Evolutionary conservation across 164 flowering plant genomes (phyloP), one percentile per base, ranked within the genome.

Genomic region (Malania oleifera): DNA sequence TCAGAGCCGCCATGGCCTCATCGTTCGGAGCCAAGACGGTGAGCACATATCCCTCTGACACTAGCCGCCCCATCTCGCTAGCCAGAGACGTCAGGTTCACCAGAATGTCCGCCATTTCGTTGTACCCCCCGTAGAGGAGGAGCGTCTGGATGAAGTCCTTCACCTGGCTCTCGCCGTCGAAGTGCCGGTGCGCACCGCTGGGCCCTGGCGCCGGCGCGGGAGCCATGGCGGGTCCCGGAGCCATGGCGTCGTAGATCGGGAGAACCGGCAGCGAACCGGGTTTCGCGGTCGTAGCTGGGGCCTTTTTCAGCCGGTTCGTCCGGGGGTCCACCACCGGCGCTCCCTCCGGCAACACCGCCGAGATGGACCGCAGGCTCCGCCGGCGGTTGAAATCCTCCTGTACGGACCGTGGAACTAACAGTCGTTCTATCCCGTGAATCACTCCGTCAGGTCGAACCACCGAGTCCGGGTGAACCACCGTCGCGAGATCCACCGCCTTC

Each of bases 121-220:
- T 76, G 77, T 82, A 82, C 8, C 83, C 86, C 1, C 86, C 86
- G 65, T 79, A 82, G n/a, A 72, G 83, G n/a, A 82, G 54, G 8
- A 79, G 67, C 0, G 83, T 75, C 2, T 73, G 65, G 45, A 82
- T 82, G 71, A 82, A 82, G 56, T 79, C 83, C 56, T 78, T 78
- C 23, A 80, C 85, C 66, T 74, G 75, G 2, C 52, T 27, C 64
- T 72, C 77, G 0, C 86, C 86, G 72, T 82, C 67, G 67, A 77
- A 79, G 63, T 81, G 81, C 49, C 61, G 69, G 68, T 66, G 81
- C 0, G 75, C 73, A 0, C 87, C 84, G 14, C 80, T 82, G 19
- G 84, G 84, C 11, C 79, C 84, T 0, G 84, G 87, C 0, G 84
- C 84, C 1, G 87, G 80, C 1, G 84, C 69, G 24, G 80, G 80